Evolutionary conservation across 768 basidiomycete species (phyloP).

Genomic region (Nidula microcarpa): DNA sequence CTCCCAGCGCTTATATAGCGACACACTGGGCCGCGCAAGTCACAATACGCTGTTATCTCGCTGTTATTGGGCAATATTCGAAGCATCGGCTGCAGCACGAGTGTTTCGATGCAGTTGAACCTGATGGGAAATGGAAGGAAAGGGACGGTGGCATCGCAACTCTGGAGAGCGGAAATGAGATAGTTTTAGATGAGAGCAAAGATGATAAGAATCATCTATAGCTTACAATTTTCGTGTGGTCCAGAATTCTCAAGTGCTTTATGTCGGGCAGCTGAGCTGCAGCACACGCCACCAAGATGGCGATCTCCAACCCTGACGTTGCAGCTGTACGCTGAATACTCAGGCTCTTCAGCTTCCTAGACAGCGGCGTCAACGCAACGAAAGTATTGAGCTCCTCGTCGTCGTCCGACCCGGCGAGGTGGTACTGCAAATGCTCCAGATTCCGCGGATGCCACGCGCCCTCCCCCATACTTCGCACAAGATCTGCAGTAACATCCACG

Average conservation of each 20-base stretch:
- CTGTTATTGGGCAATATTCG: slow-evolving; percentile 4
- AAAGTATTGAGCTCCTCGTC: slow-evolving; percentile 15
- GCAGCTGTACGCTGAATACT: slow-evolving; percentile 11
- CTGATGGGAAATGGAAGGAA: slow-evolving; percentile 11
- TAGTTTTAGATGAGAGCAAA: background rate
- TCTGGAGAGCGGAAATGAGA: background rate
- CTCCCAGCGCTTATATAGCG: slow-evolving; percentile 6
- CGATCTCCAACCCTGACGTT: slow-evolving; percentile 11
- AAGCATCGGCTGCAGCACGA: slow-evolving; percentile 11
- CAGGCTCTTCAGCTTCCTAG: slow-evolving; percentile 10
- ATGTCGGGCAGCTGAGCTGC: slow-evolving; percentile 15
- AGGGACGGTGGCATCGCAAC: slow-evolving; percentile 9
- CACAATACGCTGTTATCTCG: slow-evolving; percentile 4
- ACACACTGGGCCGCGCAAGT: slow-evolving; percentile 5
- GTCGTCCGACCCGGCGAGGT: slow-evolving; percentile 10
- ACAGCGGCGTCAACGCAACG: slow-evolving; percentile 12
- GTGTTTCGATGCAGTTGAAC: slow-evolving; percentile 12
- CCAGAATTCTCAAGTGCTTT: slow-evolving; percentile 16
- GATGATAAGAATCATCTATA: background rate
- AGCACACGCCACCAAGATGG: slow-evolving; percentile 12
- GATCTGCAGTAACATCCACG: slow-evolving; percentile 10
- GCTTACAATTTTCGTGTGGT: slow-evolving; percentile 13
- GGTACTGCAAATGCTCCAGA: slow-evolving; percentile 12
- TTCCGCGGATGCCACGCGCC: slow-evolving; percentile 8
- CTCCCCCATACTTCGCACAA: slow-evolving; percentile 10